A percentile compares a stretch with the other conserved stretches of the same genome.
phyloP scores from a whole-genome alignment of 2,329 filamentous ascomycete genomes.

The Alternaria consortialis region DNA sequence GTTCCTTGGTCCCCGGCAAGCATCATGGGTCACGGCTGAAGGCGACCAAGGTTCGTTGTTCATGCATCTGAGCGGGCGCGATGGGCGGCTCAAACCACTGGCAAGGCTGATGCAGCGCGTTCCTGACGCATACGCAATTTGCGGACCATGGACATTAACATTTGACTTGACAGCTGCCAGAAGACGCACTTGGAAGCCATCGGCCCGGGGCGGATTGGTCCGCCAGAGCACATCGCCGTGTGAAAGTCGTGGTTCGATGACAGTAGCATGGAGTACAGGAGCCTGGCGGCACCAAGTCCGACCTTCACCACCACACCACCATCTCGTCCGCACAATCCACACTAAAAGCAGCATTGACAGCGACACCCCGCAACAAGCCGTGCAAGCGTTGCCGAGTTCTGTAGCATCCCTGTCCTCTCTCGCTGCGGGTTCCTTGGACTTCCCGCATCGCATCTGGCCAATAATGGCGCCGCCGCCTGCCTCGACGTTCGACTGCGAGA shows the following conservation, averaged over 20 bases:
- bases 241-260: conserved; percentile 39
- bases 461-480: conserved; percentile 47
- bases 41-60: conserved; percentile 32
- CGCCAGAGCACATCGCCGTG: conserved; percentile 1
- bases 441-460: conserved; percentile 50
- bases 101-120: conserved; percentile 52
- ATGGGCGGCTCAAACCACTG: conserved; percentile 47
- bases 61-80: conserved; percentile 45
- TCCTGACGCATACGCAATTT: conserved; percentile 56
- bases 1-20: conserved; percentile 30
- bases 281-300: conserved; percentile 30
- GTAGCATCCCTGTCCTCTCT: conserved; percentile 40
- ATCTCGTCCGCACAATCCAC: conserved; percentile 27
- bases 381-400: conserved; percentile 55
- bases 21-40: conserved; percentile 30
- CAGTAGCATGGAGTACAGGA: conserved; percentile 41
- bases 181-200: conserved; percentile 38
- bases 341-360: conserved; percentile 40
- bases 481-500: conserved; percentile 47
- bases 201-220: conserved; percentile 16
- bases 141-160: conserved; percentile 41
- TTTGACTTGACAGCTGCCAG: conserved; percentile 50
- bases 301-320: conserved; percentile 30
- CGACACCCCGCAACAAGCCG: conserved; percentile 51
- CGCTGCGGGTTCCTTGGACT: conserved; percentile 49